Base-by-base conservation (phyloP, 768 basidiomycete genomes). In the Termitomyces sp. region DNA sequence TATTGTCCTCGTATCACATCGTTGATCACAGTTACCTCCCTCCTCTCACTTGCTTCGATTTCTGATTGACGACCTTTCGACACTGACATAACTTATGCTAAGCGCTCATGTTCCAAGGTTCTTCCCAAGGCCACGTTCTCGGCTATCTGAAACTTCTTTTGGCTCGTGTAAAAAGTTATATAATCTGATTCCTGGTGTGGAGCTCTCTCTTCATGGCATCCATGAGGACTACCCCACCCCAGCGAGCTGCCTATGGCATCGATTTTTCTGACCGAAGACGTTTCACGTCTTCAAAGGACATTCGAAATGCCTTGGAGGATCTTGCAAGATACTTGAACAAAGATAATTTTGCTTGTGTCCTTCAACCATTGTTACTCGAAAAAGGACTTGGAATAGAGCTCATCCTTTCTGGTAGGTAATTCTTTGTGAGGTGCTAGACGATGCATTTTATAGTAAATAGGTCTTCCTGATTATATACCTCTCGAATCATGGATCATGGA, bases 401-500 rank as follows among this genome's bases (percentile, higher is more conserved):
- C 10, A 50, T 70, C 43, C 32, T 72, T 11, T 69, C 68, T 44
- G 54, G 70, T 64, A 57, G 44, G 64, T 63, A 18, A 36, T 55
- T 35, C n/a, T 66, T 18, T 50, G 43, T 28, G 35, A 55, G 36
- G 61, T 3, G 45, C 18, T n/a, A 30, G 38, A 40, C n/a, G 11
- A 30, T 11, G 3, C n/a, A 52, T 40, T 20, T 20, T 9, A 28
- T 40, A 20, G 1, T 26, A 13, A 40, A 6, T 32, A 67, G 64
- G 54, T 35, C 57, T 68, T 22, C 47, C 56, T 38, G 52, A 53
- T 22, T 52, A 52, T 24, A 14, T 54, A 22, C 57, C 52, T 10
- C 54, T 74, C 24, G 56, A 62, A 41, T 20, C 35, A 38, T 70
- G 63, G 65, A 70, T 79, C 30, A 18, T 76, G 18, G 59, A 67